These are phyloP conservation scores for Cercospora citrullina DNA, from an alignment of 2,329 filamentous ascomycete species.

Conservation along the genomic window DNA sequence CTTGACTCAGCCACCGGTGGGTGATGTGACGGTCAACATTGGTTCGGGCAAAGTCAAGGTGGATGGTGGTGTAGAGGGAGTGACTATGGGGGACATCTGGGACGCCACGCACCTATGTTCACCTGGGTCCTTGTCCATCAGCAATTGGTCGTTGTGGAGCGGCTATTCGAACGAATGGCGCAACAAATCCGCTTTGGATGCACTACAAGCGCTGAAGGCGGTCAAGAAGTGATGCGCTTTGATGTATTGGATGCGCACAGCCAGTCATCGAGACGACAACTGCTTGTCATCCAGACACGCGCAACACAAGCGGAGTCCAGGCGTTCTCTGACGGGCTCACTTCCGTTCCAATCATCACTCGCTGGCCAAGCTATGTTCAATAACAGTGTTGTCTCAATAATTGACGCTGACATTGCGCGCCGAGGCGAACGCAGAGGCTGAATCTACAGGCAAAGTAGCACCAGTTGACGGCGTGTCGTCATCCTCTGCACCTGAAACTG, in stretches of 20 bases:
- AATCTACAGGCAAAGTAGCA: background rate
- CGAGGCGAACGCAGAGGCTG: too few species aligned
- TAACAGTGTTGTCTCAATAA: background rate
- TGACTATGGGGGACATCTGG: background rate
- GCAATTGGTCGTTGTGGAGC: constrained; percentile 6
- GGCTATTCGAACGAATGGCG: background rate
- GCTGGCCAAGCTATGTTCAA: background rate
- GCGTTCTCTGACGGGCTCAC: background rate
- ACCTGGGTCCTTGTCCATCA: background rate
- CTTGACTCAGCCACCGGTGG: constrained; percentile 13
- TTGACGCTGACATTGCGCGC: background rate
- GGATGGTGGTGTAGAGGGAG: background rate
- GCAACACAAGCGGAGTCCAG: background rate
- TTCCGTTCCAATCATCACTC: too few species aligned
- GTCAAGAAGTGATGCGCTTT: background rate
- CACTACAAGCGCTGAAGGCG: background rate
- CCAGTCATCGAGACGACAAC: too few species aligned
- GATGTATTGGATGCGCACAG: too few species aligned
- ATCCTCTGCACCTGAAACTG: background rate
- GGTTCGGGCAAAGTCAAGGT: background rate
- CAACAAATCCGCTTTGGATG: background rate
- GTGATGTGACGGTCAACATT: background rate
- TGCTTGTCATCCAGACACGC: too few species aligned
- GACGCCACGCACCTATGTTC: background rate
- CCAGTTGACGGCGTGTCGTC: background rate